phyloP scores from a whole-genome alignment of 768 basidiomycete species.

The Rhizopogon rudus region DNA sequence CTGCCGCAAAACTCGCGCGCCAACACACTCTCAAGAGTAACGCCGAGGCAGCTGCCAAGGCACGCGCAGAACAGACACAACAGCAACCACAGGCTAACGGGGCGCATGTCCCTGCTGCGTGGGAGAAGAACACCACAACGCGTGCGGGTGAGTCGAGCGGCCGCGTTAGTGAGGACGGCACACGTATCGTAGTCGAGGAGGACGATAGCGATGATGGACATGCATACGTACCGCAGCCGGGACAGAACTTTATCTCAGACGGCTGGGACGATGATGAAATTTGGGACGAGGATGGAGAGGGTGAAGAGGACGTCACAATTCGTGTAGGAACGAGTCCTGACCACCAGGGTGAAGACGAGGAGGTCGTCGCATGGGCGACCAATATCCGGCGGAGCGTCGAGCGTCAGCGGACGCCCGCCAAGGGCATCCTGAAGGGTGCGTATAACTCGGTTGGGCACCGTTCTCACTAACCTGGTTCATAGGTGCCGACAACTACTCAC shows the following conservation, averaged over 20 bases:
- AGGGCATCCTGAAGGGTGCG: conserved; percentile 81
- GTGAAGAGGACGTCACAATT: conserved; percentile 72
- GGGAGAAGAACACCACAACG: conserved; percentile 81
- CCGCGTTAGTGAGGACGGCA: conserved; percentile 61
- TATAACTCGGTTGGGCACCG: neutral
- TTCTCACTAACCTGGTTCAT: neutral
- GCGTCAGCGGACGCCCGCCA: conserved; percentile 57
- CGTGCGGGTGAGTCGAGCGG: conserved; percentile 42
- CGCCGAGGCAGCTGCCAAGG: conserved; percentile 39
- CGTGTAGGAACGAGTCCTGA: conserved; percentile 36
- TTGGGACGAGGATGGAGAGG: conserved; percentile 64
- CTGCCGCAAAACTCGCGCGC: conserved; percentile 84
- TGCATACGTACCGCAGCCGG: conserved; percentile 20
- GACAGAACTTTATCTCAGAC: conserved; percentile 45
- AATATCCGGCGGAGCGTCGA: conserved; percentile 71
- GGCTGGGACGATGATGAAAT: conserved; percentile 81
- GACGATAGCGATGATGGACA: conserved; percentile 53
- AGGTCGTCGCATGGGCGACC: conserved; percentile 75
- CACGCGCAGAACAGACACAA: conserved; percentile 24
- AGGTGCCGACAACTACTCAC: conserved; percentile 71
- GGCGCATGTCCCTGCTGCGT: conserved; percentile 52
- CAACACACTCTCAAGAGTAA: conserved; percentile 91
- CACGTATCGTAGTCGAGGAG: conserved; percentile 60
- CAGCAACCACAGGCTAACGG: conserved; percentile 26
- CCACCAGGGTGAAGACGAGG: conserved; percentile 41